Evolutionary conservation across 1,284 basidiomycete species (phyloP).

Genomic region (Cryptococcus sp.): DNA sequence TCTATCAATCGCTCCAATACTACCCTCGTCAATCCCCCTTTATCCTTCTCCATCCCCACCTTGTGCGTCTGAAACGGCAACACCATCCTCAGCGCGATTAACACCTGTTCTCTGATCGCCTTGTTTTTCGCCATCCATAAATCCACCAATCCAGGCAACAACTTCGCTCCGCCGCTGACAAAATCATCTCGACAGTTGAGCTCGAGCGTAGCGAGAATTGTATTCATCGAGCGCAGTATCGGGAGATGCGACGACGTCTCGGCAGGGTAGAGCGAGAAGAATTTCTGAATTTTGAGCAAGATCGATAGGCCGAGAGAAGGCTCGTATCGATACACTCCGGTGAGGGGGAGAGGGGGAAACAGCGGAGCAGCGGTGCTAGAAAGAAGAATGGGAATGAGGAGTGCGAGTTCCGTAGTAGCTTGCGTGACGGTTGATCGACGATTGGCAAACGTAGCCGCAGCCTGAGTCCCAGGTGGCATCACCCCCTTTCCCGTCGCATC

Average conservation of each 20-base stretch:
- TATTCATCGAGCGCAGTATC: conserved; percentile 62
- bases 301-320: conserved; percentile 52
- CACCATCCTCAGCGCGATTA: conserved; percentile 62
- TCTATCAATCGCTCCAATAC: conserved; percentile 51
- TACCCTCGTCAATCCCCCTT: conserved; percentile 42
- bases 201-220: conserved; percentile 63
- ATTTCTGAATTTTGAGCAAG: conserved; percentile 60
- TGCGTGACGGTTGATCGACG: conserved; percentile 33
- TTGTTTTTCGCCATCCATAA: conserved; percentile 76
- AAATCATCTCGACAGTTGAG: conserved; percentile 63
- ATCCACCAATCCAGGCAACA: conserved; percentile 61
- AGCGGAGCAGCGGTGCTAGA: conserved; percentile 48
- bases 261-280: conserved; percentile 56
- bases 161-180: conserved; percentile 54
- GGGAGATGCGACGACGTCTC: conserved; percentile 72
- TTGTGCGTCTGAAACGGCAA: conserved; percentile 61
- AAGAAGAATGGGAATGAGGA: conserved; percentile 63
- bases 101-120: conserved; percentile 52
- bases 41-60: conserved; percentile 14
- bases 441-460: neutral
- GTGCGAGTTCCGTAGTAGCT: conserved; percentile 56
- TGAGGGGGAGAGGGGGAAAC: conserved; percentile 15
- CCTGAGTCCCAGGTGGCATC: neutral
- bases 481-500: conserved; percentile 50
- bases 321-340: neutral